These are phyloP conservation scores for Chrysochromulina tobinii DNA, from an alignment of 78 protist species.

Conservation along the genomic window DNA sequence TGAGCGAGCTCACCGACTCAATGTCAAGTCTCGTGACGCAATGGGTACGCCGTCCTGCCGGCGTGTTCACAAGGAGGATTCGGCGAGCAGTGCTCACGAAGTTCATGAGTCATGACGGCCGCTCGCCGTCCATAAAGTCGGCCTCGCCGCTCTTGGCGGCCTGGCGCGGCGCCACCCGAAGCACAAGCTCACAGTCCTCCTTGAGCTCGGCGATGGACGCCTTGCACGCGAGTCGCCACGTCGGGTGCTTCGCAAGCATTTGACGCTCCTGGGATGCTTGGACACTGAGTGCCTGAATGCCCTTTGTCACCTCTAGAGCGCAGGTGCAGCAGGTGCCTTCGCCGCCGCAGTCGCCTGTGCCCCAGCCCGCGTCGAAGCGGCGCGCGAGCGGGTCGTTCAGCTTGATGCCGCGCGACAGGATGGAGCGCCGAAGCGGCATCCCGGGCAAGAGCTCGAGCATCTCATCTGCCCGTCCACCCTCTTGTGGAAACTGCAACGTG, in stretches of 20 bases:
- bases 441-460: neutral
- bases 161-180: neutral
- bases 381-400: conserved; percentile 6
- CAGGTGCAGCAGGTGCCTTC: neutral
- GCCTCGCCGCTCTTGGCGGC: no score
- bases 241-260: neutral
- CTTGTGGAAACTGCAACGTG: neutral
- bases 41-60: no score
- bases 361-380: neutral
- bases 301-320: neutral
- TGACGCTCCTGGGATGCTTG: neutral
- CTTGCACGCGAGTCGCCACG: neutral
- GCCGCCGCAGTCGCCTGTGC: neutral
- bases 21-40: no score
- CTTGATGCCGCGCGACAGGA: neutral
- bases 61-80: no score
- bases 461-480: neutral
- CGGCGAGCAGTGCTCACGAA: no score
- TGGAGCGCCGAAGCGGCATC: neutral
- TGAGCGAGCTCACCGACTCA: no score
- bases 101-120: no score
- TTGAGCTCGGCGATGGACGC: neutral
- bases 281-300: neutral
- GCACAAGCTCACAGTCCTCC: neutral
- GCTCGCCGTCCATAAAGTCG: no score